Evolutionary conservation across 2,329 filamentous ascomycete genomes (phyloP).

Genomic region (Fusarium fujikuroi): DNA sequence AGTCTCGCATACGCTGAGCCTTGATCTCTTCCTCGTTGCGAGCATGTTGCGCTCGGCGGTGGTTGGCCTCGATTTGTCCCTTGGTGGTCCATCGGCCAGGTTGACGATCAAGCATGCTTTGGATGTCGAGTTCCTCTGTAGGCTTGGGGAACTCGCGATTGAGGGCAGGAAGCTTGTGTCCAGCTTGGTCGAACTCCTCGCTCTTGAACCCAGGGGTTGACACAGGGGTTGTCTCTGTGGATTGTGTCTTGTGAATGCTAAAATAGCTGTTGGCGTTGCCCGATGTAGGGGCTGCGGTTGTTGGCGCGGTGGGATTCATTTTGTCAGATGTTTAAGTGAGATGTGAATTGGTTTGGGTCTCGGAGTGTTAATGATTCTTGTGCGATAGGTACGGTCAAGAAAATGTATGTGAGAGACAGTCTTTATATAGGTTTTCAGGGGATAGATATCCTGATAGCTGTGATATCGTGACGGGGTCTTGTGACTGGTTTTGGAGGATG

Average conservation of each 20-base stretch:
- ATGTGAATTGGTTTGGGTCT: background rate
- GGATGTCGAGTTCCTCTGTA: constrained; percentile 52
- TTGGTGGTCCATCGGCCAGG: constrained; percentile 56
- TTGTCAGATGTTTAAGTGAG: constrained; percentile 1
- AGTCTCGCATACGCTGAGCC: constrained; percentile 52
- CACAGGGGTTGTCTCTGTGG: constrained; percentile 35
- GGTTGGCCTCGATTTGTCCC: constrained; percentile 50
- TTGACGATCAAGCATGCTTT: constrained; percentile 55
- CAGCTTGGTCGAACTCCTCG: constrained; percentile 19
- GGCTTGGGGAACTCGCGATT: constrained; percentile 56
- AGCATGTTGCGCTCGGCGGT: constrained; percentile 40
- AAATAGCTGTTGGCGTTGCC: constrained; percentile 36
- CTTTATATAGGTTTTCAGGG: background rate
- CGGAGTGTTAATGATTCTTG: background rate
- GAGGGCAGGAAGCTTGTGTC: constrained; percentile 48
- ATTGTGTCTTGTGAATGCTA: constrained; percentile 35
- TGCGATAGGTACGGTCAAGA: background rate
- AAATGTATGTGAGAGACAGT: background rate
- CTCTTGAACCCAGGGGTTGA: constrained; percentile 36
- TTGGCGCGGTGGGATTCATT: constrained; percentile 23
- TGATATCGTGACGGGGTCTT: background rate
- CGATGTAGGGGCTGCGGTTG: constrained; percentile 22
- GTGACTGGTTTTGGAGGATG: background rate
- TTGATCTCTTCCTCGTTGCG: constrained; percentile 44
- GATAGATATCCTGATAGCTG: background rate